Base-by-base conservation (phyloP, 2,329 filamentous ascomycete species). In the Monosporascus sp. region DNA sequence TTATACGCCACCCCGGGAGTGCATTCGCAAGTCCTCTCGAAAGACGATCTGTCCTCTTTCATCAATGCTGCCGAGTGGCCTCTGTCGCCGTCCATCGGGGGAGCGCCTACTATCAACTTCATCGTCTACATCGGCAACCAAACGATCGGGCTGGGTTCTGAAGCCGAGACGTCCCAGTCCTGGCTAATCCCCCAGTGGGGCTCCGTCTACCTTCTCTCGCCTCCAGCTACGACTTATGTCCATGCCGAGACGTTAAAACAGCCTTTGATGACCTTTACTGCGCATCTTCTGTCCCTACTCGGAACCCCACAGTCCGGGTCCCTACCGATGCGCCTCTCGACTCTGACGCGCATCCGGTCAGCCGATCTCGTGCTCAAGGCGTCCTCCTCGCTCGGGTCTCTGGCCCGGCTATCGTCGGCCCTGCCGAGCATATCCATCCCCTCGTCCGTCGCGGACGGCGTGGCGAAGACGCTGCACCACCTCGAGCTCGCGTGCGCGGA, bases 41-140 rank as follows among this genome's bases (percentile, higher is more conserved):
- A 90, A 67, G 88, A 96, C 61, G 91, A 96, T 63, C 78, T 99
- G 1, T 90, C 90, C 38, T 92, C 89, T 1, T 99, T 99, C 65
- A 91, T 99, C 70, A 99, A 99, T 65, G 92, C 93, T 2, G 94
- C 94, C 2, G 94, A 99, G 72, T 99, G 94, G 94, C 94, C 94
- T 0, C 73, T 99, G 3, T 96, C 89, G 57, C 93, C 93, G 0
- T 96, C 90, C 52, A 97, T 99, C 60, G 94, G 92, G 43, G 85
- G 84, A 18, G 93, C 93, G 0, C 94, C 94, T 1, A 99, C 94
- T 0, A 85, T 99, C 65, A 97, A 99, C 71, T 97, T 99, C 67
- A 85, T 97, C 52, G 79, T 97, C 27, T 99, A 94, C 65, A 84
- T 95, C 7, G 90, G 92, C 6, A 84, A 89, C 53, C 82, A 88